Percentiles rank a stretch among this genome's conserved stretches.
Evolutionary conservation across 352 stramenopile genomes (phyloP).

Genomic region (Phytopythium aichiense): DNA sequence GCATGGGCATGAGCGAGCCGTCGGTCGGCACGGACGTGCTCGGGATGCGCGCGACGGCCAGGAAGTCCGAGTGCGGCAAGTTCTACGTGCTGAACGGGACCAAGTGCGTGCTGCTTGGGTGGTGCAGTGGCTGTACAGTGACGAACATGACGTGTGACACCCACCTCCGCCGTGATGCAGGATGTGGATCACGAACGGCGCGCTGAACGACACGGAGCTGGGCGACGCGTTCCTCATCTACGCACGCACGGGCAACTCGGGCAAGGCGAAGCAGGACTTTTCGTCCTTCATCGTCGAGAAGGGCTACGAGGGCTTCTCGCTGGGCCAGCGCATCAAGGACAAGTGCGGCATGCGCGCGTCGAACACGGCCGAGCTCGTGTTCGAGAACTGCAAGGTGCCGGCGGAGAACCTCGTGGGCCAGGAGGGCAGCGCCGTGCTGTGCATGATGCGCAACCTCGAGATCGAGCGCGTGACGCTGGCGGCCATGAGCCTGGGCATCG

Average conservation of each 20-base stretch:
- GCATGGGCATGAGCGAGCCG: constrained; percentile 99
- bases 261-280: constrained; percentile 88
- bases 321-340: constrained; percentile 98
- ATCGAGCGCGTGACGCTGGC: constrained; percentile 97
- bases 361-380: constrained; percentile 98
- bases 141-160: constrained; percentile 1
- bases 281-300: constrained; percentile 99
- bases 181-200: constrained; percentile 99
- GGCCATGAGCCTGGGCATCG: constrained; percentile 96
- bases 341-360: constrained; percentile 98
- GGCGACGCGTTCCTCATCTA: constrained; percentile 99
- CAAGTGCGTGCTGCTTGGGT: constrained; percentile 44
- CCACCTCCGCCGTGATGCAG: constrained; percentile 12
- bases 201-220: constrained; percentile 92
- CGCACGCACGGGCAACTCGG: constrained; percentile 89
- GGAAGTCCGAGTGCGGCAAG: constrained; percentile 77
- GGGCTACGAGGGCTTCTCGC: constrained; percentile 92
- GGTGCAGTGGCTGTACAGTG: neutral
- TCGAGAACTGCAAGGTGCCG: constrained; percentile 95
- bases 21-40: constrained; percentile 94
- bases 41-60: constrained; percentile 95
- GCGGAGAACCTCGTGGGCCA: constrained; percentile 91
- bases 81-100: constrained; percentile 90
- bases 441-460: constrained; percentile 98
- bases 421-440: constrained; percentile 73